Evolutionary conservation across 2,329 filamentous ascomycete genomes (phyloP).

Genomic region (Diplodia scrobiculata): DNA sequence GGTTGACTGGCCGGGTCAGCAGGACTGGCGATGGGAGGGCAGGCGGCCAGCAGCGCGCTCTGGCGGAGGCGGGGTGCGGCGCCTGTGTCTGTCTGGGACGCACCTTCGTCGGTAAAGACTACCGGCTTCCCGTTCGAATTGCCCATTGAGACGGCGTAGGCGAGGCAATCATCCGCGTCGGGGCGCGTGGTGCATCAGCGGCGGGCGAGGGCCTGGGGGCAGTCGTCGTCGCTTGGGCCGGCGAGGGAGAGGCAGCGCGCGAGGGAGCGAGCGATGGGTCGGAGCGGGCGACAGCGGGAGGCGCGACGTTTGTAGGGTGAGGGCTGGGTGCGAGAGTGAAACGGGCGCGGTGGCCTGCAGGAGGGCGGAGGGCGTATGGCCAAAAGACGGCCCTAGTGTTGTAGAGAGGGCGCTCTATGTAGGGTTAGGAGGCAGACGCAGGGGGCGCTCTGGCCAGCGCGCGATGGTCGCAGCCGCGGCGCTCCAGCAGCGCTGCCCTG

Average conservation of each 20-base stretch:
- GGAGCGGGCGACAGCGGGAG: slow-evolving; percentile 10
- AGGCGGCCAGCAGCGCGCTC: neutral
- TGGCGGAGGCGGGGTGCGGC: neutral
- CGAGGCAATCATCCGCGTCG: slow-evolving; percentile 28
- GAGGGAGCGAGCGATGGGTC: slow-evolving; percentile 24
- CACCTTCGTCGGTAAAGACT: slow-evolving; percentile 90
- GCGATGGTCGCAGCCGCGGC: slow-evolving; percentile 26
- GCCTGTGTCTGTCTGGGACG: slow-evolving; percentile 36
- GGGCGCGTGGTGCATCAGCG: slow-evolving; percentile 24
- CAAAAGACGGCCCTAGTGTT: slow-evolving; percentile 28
- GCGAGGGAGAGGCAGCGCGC: slow-evolving; percentile 1
- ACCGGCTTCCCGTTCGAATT: slow-evolving; percentile 94
- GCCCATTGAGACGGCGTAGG: slow-evolving; percentile 64
- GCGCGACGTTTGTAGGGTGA: slow-evolving; percentile 27
- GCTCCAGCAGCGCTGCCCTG: slow-evolving; percentile 16
- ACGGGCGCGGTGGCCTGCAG: slow-evolving; percentile 27
- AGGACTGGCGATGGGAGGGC: slow-evolving; percentile 25
- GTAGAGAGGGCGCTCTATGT: slow-evolving; percentile 24
- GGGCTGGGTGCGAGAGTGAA: slow-evolving; percentile 26
- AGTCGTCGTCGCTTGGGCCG: neutral
- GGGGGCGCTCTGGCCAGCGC: slow-evolving; percentile 23
- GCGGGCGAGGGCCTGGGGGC: slow-evolving; percentile 5
- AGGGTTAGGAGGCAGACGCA: slow-evolving; percentile 18
- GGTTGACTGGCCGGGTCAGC: slow-evolving; percentile 67
- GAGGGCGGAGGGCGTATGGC: slow-evolving; percentile 26